These are phyloP conservation scores for Astragalus membranaceus DNA, from an alignment of 306 rosid genomes.

Conservation along the genomic window DNA sequence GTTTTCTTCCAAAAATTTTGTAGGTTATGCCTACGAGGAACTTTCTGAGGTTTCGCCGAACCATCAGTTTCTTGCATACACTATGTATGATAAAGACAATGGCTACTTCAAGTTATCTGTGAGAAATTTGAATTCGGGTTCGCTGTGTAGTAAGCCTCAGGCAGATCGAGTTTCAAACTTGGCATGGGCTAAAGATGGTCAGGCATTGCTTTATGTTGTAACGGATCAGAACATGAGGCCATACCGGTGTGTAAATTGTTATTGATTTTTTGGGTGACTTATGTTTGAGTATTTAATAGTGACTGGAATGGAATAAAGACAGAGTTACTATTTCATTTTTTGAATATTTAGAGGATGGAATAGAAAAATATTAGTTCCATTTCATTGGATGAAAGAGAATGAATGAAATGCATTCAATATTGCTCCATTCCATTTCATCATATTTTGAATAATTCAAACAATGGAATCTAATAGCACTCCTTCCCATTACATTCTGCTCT, in stretches of 20 bases:
- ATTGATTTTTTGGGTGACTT: neutral
- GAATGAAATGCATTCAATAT: neutral
- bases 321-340: neutral
- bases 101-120: slow-evolving; percentile 72
- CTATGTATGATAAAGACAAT: slow-evolving; percentile 85
- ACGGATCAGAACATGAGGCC: slow-evolving; percentile 79
- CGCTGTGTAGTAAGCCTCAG: slow-evolving; percentile 85
- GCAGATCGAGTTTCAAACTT: slow-evolving; percentile 68
- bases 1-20: neutral
- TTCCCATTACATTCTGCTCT: neutral
- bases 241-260: slow-evolving; percentile 41
- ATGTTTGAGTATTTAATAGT: neutral
- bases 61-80: slow-evolving; percentile 82
- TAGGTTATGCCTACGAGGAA: slow-evolving; percentile 93
- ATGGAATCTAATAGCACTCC: neutral
- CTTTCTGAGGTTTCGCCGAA: slow-evolving; percentile 80
- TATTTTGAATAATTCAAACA: neutral
- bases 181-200: slow-evolving; percentile 93
- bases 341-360: neutral
- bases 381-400: neutral
- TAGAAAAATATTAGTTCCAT: neutral
- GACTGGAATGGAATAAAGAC: neutral
- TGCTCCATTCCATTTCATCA: neutral
- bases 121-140: slow-evolving; percentile 90
- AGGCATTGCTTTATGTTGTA: slow-evolving; percentile 79